These are phyloP conservation scores for Fusarium dimerum DNA, from an alignment of 2,329 filamentous ascomycete genomes.

Conservation along the genomic window DNA sequence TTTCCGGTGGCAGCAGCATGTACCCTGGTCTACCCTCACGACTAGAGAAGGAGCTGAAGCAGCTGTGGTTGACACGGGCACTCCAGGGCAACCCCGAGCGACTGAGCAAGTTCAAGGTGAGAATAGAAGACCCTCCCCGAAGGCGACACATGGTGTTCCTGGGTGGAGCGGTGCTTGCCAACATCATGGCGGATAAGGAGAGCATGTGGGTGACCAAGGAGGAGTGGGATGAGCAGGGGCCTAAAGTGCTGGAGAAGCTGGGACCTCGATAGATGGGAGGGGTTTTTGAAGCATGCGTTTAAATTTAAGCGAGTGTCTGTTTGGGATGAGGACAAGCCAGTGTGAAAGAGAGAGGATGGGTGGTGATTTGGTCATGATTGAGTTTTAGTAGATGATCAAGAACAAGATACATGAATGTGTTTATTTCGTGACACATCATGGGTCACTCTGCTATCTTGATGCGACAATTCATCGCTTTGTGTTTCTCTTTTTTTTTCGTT, in stretches of 20 bases:
- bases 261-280: conserved; percentile 70
- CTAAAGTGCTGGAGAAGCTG: conserved; percentile 84
- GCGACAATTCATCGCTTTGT: too few relatives aligned
- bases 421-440: too few relatives aligned
- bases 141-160: conserved; percentile 99
- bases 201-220: conserved; percentile 98
- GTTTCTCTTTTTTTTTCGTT: too few relatives aligned
- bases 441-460: too few relatives aligned
- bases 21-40: conserved; percentile 94
- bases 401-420: too few relatives aligned
- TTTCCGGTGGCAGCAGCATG: conserved; percentile 98
- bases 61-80: conserved; percentile 93
- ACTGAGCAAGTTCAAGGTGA: conserved; percentile 97
- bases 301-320: too few relatives aligned
- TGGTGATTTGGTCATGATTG: too few relatives aligned
- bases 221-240: conserved; percentile 94
- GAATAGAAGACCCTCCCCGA: conserved; percentile 96
- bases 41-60: conserved; percentile 97
- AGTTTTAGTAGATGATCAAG: too few relatives aligned
- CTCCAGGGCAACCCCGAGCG: conserved; percentile 90
- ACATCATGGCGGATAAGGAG: conserved; percentile 99
- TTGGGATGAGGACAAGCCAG: too few relatives aligned
- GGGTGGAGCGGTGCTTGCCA: conserved; percentile 92
- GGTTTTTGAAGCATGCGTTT: conserved; percentile 4
- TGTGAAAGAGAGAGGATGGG: too few relatives aligned